phyloP scores from a whole-genome alignment of 2,329 filamentous ascomycete species.

The Alternaria alternata region DNA sequence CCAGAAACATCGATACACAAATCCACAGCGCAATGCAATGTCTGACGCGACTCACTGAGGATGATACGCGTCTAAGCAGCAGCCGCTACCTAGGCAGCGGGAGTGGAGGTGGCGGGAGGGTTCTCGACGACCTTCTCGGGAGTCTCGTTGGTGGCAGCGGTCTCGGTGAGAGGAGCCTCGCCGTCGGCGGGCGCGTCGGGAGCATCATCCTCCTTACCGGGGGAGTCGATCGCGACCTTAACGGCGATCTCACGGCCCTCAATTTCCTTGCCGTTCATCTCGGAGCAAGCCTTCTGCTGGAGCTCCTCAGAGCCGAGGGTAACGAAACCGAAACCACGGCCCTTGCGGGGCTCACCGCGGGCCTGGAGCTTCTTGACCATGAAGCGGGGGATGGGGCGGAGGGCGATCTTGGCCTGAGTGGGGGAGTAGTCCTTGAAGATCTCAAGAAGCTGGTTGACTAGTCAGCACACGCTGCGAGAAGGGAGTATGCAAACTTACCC shows the following conservation, averaged over 20 bases:
- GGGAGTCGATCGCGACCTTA: conserved; percentile 99
- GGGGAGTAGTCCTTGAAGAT: conserved; percentile 94
- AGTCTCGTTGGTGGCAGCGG: conserved; percentile 28
- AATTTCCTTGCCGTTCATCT: conserved; percentile 99
- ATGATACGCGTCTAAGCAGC: conserved; percentile 26
- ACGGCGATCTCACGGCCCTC: conserved; percentile 99
- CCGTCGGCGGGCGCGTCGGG: conserved; percentile 56
- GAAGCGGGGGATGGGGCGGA: conserved; percentile 97
- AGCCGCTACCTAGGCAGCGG: conserved; percentile 45
- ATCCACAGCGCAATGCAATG: conserved; percentile 36
- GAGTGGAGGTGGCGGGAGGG: conserved; percentile 37
- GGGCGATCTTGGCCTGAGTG: conserved; percentile 95
- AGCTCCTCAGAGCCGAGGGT: conserved; percentile 93
- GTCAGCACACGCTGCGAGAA: neutral
- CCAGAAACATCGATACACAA: conserved; percentile 30
- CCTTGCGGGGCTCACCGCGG: conserved; percentile 97
- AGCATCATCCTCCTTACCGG: conserved; percentile 93
- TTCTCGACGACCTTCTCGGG: conserved; percentile 32
- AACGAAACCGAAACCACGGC: conserved; percentile 98
- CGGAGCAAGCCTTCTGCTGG: conserved; percentile 93
- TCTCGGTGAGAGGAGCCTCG: conserved; percentile 45
- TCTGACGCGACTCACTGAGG: conserved; percentile 24
- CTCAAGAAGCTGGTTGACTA: conserved; percentile 81
- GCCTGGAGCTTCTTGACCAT: conserved; percentile 99
- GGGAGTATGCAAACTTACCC: conserved; percentile 66